Evolutionary conservation across 495 filamentous ascomycete genomes (phyloP).

Genomic region (Podospora pseudopauciseta): DNA sequence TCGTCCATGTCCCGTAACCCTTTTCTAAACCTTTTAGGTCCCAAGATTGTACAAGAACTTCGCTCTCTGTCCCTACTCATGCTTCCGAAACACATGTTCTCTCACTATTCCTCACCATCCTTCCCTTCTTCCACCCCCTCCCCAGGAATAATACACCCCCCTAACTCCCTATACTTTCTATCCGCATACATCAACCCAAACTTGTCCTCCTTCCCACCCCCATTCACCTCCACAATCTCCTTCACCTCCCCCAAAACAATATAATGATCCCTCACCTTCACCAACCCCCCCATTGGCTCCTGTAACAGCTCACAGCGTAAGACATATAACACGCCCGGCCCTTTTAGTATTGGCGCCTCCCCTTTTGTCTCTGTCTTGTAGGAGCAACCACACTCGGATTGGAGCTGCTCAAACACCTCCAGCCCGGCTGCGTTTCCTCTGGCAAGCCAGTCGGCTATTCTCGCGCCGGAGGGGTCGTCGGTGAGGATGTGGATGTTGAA

Average conservation of each 20-base stretch:
- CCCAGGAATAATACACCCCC: constrained; percentile 27
- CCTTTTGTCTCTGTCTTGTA: constrained; percentile 7
- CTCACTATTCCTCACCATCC: constrained; percentile 2
- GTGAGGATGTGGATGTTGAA: constrained; percentile 52
- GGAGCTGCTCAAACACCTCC: constrained; percentile 32
- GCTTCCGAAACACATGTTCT: too few species aligned
- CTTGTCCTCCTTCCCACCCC: constrained; percentile 14
- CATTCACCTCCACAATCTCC: constrained; percentile 36
- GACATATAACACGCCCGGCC: constrained; percentile 41
- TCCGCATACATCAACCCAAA: constrained; percentile 45
- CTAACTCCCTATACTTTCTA: constrained; percentile 40
- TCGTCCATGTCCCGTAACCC: background rate
- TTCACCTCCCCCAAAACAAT: constrained; percentile 54
- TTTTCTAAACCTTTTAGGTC: background rate
- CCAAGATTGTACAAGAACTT: too few species aligned
- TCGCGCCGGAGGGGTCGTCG: constrained; percentile 38
- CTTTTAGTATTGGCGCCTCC: constrained; percentile 30
- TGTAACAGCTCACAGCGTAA: constrained; percentile 39
- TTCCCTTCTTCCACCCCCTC: background rate
- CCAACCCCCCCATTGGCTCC: constrained; percentile 31
- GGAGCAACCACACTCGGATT: constrained; percentile 23
- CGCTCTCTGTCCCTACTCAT: background rate
- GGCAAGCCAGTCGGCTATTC: constrained; percentile 44
- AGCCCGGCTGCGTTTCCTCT: constrained; percentile 31
- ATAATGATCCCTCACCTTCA: constrained; percentile 51